These are phyloP conservation scores for Boletus coccyginus DNA, from an alignment of 768 basidiomycete genomes.

Conservation along the genomic window DNA sequence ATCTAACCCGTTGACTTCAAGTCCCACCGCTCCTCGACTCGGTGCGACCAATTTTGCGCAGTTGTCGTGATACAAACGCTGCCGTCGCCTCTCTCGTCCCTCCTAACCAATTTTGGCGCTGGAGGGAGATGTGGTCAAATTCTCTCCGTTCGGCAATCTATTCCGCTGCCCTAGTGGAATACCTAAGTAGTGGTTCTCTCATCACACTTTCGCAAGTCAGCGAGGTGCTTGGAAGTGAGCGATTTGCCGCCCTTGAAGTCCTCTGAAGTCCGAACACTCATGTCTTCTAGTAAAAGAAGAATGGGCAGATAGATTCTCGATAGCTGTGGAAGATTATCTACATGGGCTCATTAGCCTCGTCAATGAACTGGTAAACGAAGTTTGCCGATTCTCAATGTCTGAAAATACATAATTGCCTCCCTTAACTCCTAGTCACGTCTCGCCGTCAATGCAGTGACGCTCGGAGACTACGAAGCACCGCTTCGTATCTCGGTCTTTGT, in stretches of 20 bases:
- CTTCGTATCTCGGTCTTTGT: conserved; percentile 76
- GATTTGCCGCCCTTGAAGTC: neutral
- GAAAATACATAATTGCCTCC: neutral
- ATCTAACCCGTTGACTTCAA: conserved; percentile 28
- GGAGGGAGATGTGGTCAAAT: conserved; percentile 81
- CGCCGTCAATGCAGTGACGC: conserved; percentile 77
- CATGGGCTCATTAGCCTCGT: conserved; percentile 76
- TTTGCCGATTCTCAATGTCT: neutral
- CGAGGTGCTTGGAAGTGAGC: conserved; percentile 66
- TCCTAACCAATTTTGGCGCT: conserved; percentile 74
- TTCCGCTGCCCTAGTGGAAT: conserved; percentile 62
- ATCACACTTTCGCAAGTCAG: conserved; percentile 52
- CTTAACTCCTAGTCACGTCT: conserved; percentile 58
- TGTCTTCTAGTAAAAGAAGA: conserved; percentile 56
- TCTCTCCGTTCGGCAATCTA: conserved; percentile 68
- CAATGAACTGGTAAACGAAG: conserved; percentile 67
- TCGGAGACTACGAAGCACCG: conserved; percentile 78
- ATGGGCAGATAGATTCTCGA: conserved; percentile 62
- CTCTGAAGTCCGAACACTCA: conserved; percentile 6
- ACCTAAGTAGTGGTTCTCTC: conserved; percentile 56
- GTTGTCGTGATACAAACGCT: conserved; percentile 49
- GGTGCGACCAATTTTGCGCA: conserved; percentile 52
- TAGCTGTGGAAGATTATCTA: conserved; percentile 78
- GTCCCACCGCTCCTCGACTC: conserved; percentile 59
- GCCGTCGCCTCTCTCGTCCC: conserved; percentile 62